phyloP scores from a whole-genome alignment of 1,139 yeast genomes.

The Yamadazyma jaroonii region DNA sequence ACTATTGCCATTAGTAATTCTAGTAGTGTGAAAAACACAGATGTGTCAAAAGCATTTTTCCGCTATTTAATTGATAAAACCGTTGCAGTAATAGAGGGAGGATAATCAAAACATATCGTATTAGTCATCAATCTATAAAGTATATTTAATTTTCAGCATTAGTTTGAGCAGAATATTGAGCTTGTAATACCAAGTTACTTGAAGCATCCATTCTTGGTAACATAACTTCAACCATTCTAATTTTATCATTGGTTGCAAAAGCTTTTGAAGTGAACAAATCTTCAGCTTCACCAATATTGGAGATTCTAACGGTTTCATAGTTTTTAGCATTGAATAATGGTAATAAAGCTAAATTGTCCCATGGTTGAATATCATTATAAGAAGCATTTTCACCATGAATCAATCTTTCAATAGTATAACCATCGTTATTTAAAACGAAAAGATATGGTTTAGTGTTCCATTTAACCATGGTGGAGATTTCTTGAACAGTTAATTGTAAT shows the following conservation, averaged over 20 bases:
- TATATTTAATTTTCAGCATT: conserved; percentile 34
- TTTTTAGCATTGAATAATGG: conserved; percentile 70
- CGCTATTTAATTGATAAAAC: no score
- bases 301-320: conserved; percentile 53
- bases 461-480: conserved; percentile 79
- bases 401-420: conserved; percentile 86
- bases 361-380: conserved; percentile 79
- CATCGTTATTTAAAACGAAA: conserved; percentile 80
- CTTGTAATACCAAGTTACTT: conserved; percentile 61
- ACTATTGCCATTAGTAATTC: no score
- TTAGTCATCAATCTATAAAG: not conserved
- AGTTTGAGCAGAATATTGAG: conserved; percentile 69
- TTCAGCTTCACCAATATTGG: conserved; percentile 67
- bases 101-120: not conserved
- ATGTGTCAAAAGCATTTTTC: no score
- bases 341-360: conserved; percentile 72
- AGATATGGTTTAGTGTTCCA: conserved; percentile 79
- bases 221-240: conserved; percentile 77
- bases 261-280: conserved; percentile 49
- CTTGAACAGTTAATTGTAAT: conserved; percentile 83
- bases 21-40: no score
- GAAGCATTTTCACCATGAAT: conserved; percentile 77
- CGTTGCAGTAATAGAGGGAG: not conserved
- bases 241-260: conserved; percentile 61
- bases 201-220: conserved; percentile 85